Evolutionary conservation across 179 eudicot species (phyloP), one percentile per base, ranked within the genome.

Genomic region (Silene noctiflora): DNA sequence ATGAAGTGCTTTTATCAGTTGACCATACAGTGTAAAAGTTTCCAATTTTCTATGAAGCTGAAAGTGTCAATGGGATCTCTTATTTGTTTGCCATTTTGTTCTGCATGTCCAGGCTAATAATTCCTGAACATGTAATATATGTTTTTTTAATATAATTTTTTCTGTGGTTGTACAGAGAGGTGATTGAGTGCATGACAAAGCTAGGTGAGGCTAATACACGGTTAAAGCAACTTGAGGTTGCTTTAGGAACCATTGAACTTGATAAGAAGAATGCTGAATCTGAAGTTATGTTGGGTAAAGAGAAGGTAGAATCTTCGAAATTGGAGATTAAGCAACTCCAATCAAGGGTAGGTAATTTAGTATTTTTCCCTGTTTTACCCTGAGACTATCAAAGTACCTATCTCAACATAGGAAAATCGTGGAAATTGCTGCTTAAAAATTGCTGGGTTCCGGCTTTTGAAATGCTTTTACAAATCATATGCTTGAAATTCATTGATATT

Each of bases 141-240:
- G 75, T 58, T 73, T 51, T 21, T 24, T 48, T 22, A 22, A 33
- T 33, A 4, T 42, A n/a, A n/a, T n/a, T n/a, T 48, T 5, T 53
- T 72, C 68, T 58, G 48, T 6, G 81, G 74, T 72, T 62, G 79
- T 75, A 55, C 86, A 95, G 99, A 80, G 96, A 95, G 84, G 91
- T 93, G 78, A 78, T 93, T 78, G 93, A 88, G 62, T 80, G 86
- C 91, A 91, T 90, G 91, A 79, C 77, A 85, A 93, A 84, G 80
- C 81, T 87, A 56, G 89, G 98, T 67, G 98, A 89, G 83, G 89
- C 86, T 51, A 89, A 83, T 81, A 83, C 91, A 67, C 83, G 77
- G 72, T 59, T 88, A 79, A 93, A 89, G 80, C 89, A 89, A 79
- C 74, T 91, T 27, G 92, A 89, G 83, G 80, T 91, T 48, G 90